A percentile compares a stretch with the other conserved stretches of the same genome.
phyloP scores from a whole-genome alignment of 148 eudicot species.

The Silene conica region DNA sequence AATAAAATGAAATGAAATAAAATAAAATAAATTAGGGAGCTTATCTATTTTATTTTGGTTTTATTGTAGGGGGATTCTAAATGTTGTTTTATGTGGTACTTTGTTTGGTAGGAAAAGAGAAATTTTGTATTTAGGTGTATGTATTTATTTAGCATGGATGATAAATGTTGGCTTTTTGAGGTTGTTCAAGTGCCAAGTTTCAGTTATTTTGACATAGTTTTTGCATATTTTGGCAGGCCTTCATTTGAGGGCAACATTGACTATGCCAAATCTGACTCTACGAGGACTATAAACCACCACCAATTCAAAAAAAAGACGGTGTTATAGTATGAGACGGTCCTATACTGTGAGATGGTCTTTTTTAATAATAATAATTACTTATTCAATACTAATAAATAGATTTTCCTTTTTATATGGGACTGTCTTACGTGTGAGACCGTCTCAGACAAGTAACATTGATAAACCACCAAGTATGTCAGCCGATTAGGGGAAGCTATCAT shows the following conservation, averaged over 20 bases:
- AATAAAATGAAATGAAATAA: too few relatives aligned
- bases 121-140: neutral
- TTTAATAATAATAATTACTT: too few relatives aligned
- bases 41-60: neutral
- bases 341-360: too few relatives aligned
- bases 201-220: neutral
- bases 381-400: too few relatives aligned
- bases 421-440: too few relatives aligned
- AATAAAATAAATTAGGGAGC: neutral
- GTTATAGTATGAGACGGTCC: too few relatives aligned
- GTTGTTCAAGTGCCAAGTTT: slow-evolving; percentile 9
- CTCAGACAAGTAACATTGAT: too few relatives aligned
- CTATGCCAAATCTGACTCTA: neutral
- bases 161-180: slow-evolving; percentile 6
- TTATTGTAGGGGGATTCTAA: neutral
- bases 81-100: neutral
- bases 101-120: neutral
- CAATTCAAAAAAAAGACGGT: too few relatives aligned
- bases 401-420: too few relatives aligned
- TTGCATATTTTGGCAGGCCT: neutral
- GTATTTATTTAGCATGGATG: neutral
- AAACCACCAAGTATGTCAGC: neutral
- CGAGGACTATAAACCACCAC: neutral
- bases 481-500: too few relatives aligned
- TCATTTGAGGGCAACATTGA: slow-evolving; percentile 5